phyloP scores from a whole-genome alignment of 2,329 filamentous ascomycete genomes.

The Raffaelea arxii region DNA sequence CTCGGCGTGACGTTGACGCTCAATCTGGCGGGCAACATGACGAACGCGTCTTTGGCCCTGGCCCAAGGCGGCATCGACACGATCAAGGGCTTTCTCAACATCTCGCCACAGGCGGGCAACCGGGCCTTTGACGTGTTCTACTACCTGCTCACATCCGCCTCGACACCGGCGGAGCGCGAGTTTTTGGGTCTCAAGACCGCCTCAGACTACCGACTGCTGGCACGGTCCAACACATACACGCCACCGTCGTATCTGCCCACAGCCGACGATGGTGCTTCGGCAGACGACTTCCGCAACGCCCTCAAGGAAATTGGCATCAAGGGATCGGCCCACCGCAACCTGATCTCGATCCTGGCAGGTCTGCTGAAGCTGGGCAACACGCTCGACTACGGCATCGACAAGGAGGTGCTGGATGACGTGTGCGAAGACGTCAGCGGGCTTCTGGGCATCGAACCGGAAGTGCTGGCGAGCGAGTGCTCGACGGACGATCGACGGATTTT shows the following conservation, averaged over 20 bases:
- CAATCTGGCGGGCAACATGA: constrained; percentile 69
- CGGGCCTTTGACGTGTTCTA: constrained; percentile 98
- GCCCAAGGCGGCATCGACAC: constrained; percentile 87
- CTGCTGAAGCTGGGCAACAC: constrained; percentile 89
- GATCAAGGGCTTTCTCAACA: constrained; percentile 63
- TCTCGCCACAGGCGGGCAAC: constrained; percentile 71
- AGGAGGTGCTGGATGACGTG: constrained; percentile 72
- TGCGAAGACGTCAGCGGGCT: constrained; percentile 86
- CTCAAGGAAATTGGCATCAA: constrained; percentile 92
- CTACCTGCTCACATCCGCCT: constrained; percentile 86
- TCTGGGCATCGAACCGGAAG: constrained; percentile 76
- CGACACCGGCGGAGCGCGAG: constrained; percentile 79
- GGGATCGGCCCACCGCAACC: constrained; percentile 67
- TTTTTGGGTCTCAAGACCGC: constrained; percentile 73
- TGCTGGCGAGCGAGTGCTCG: constrained; percentile 67
- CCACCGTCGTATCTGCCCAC: constrained; percentile 85
- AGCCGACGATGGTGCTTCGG: constrained; percentile 83
- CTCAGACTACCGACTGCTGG: constrained; percentile 67
- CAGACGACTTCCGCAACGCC: constrained; percentile 82
- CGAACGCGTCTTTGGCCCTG: constrained; percentile 64
- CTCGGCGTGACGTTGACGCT: constrained; percentile 75
- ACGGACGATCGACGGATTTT: constrained; percentile 77
- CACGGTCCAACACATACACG: constrained; percentile 73
- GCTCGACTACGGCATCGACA: constrained; percentile 73
- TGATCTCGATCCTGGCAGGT: constrained; percentile 79